A percentile compares a stretch with the other conserved stretches of the same genome.
Evolutionary conservation across 495 filamentous ascomycete species (phyloP).

Genomic region (Neurospora intermedia): DNA sequence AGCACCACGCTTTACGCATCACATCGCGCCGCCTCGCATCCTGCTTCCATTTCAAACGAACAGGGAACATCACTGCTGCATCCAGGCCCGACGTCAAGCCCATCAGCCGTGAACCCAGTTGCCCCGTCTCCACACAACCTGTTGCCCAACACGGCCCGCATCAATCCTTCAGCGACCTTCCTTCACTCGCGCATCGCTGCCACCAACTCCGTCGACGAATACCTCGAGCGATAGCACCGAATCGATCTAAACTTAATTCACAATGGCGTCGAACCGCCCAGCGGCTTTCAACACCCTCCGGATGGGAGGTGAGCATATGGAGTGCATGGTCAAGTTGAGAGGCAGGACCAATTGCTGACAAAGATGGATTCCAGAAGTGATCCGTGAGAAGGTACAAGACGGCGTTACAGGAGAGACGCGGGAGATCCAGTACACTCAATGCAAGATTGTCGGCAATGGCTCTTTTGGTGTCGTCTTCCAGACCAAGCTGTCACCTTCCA

Average conservation of each 20-base stretch:
- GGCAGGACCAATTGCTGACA: constrained; percentile 1
- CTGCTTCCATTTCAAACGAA: not conserved
- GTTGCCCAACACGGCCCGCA: constrained; percentile 41
- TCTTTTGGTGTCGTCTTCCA: constrained; percentile 99
- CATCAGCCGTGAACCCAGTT: constrained; percentile 4
- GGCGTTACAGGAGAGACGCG: constrained; percentile 90
- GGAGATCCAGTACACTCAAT: constrained; percentile 97
- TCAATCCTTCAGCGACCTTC: constrained; percentile 18
- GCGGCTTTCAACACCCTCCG: constrained; percentile 42
- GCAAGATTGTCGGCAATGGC: constrained; percentile 99
- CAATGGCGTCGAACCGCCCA: constrained; percentile 41
- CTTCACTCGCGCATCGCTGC: constrained; percentile 17
- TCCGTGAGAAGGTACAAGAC: constrained; percentile 98
- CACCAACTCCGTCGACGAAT: constrained; percentile 2
- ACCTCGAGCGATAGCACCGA: constrained; percentile 23
- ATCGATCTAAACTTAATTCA: constrained; percentile 16
- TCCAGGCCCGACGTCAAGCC: constrained; percentile 12
- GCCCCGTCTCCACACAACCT: constrained; percentile 15
- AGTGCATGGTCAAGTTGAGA: not conserved
- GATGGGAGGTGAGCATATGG: constrained; percentile 40
- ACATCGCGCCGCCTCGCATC: not conserved
- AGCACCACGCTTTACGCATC: not conserved
- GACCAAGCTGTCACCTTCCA: constrained; percentile 92
- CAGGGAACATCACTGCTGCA: constrained; percentile 2
- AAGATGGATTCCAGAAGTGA: constrained; percentile 57